These are phyloP conservation scores for Paecilomyces formosus DNA, from an alignment of 2,329 filamentous ascomycete genomes.

Conservation along the genomic window DNA sequence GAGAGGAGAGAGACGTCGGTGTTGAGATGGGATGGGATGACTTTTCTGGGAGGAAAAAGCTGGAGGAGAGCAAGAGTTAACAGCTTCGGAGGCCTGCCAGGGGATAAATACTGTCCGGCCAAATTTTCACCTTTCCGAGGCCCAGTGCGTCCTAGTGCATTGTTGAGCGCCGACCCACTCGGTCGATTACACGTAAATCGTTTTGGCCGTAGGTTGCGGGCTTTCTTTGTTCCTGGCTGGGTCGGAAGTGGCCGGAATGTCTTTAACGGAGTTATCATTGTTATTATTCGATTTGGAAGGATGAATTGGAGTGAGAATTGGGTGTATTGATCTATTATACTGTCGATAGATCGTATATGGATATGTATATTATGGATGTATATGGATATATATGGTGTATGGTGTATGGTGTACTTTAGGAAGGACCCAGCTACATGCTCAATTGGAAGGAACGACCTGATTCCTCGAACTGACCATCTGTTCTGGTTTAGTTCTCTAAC, in stretches of 20 bases:
- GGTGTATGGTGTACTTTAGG: no score
- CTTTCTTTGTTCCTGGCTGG: slow-evolving; percentile 9
- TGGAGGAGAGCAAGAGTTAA: slow-evolving; percentile 20
- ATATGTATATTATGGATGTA: no score
- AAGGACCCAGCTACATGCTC: no score
- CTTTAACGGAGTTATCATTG: no score
- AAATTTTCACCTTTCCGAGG: slow-evolving; percentile 30
- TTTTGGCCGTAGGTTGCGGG: slow-evolving; percentile 4
- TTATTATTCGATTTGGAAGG: no score
- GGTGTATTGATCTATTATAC: no score
- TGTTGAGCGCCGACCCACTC: slow-evolving; percentile 18
- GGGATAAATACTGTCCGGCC: slow-evolving; percentile 31
- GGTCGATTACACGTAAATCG: neutral
- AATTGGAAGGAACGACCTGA: no score
- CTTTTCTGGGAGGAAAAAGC: slow-evolving; percentile 8
- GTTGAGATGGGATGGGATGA: slow-evolving; percentile 13
- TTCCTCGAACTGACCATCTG: no score
- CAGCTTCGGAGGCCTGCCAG: slow-evolving; percentile 15
- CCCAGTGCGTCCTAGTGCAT: slow-evolving; percentile 24
- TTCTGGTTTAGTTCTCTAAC: no score
- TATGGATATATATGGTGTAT: no score
- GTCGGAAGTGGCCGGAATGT: slow-evolving; percentile 8
- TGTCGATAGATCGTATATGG: no score
- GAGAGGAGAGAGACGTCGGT: slow-evolving; percentile 20
- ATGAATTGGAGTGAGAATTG: no score